Evolutionary conservation across 768 basidiomycete species (phyloP).

Genomic region (Termitomyces sp.): DNA sequence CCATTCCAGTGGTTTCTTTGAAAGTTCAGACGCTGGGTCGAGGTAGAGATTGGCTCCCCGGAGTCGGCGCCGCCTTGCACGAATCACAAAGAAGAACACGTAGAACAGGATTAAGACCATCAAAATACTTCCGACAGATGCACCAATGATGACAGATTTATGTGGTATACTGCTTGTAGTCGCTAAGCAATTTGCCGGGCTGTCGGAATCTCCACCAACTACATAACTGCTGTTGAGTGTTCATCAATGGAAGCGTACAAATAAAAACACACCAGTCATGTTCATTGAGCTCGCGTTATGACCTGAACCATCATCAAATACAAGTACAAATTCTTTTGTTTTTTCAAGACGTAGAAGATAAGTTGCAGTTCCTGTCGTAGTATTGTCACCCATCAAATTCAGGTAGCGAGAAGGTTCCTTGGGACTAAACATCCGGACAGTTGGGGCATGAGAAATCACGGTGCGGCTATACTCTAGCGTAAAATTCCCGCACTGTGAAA

Average conservation of each 20-base stretch:
- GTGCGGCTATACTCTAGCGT: constrained; percentile 37
- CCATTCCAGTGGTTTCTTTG: neutral
- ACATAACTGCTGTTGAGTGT: neutral
- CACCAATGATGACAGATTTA: constrained; percentile 45
- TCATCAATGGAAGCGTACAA: neutral
- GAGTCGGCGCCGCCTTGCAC: constrained; percentile 34
- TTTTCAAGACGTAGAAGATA: constrained; percentile 39
- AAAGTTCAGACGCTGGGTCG: constrained; percentile 4
- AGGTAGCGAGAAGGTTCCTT: constrained; percentile 27
- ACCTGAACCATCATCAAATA: constrained; percentile 38
- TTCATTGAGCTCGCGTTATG: constrained; percentile 39
- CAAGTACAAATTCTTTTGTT: constrained; percentile 36
- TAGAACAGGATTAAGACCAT: constrained; percentile 36
- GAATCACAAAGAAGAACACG: constrained; percentile 40
- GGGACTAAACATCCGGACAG: constrained; percentile 37
- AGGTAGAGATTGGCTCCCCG: constrained; percentile 16
- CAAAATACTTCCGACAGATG: constrained; percentile 37
- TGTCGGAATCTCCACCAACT: constrained; percentile 32
- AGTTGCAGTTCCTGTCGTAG: constrained; percentile 29
- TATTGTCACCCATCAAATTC: constrained; percentile 22
- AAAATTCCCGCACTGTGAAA: constrained; percentile 50
- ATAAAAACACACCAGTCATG: constrained; percentile 32
- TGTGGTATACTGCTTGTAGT: neutral
- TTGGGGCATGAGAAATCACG: constrained; percentile 24
- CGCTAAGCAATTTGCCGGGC: constrained; percentile 16